A percentile compares a stretch with the other conserved stretches of the same genome.
phyloP scores from a whole-genome alignment of 805 yeast genomes.

The Wickerhamomyces silvicola region DNA sequence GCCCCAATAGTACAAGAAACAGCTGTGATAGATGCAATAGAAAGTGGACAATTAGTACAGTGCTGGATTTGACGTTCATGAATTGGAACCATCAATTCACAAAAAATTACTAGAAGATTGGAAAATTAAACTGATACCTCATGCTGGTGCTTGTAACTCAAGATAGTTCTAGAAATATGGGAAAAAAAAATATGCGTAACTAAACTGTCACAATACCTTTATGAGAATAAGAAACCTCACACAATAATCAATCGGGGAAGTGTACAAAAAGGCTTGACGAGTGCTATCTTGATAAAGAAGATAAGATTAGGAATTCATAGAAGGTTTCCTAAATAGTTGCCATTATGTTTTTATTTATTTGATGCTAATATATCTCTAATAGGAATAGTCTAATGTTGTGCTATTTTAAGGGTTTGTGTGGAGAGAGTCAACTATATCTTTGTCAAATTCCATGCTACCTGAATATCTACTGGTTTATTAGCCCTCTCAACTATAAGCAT shows the following conservation, averaged over 20 bases:
- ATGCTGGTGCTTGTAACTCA: conserved; percentile 30
- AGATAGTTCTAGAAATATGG: conserved; percentile 34
- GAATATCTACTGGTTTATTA: too few relatives aligned
- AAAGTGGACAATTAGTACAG: conserved; percentile 35
- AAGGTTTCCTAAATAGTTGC: too few relatives aligned
- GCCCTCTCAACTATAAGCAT: too few relatives aligned
- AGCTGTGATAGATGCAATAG: conserved; percentile 33
- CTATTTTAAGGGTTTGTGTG: too few relatives aligned
- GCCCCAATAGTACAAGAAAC: conserved; percentile 35
- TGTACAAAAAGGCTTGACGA: too few relatives aligned
- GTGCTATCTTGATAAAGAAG: too few relatives aligned
- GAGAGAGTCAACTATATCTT: too few relatives aligned
- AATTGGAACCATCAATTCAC: conserved; percentile 34
- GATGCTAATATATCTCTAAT: too few relatives aligned
- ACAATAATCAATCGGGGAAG: conserved; percentile 23
- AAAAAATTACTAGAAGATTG: conserved; percentile 27
- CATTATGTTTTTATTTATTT: too few relatives aligned
- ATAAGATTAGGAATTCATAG: too few relatives aligned
- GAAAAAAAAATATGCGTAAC: conserved; percentile 30
- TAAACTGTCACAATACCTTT: conserved; percentile 31
- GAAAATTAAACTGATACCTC: conserved; percentile 32
- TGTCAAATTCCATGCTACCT: too few relatives aligned
- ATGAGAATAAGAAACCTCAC: conserved; percentile 25
- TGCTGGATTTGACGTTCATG: conserved; percentile 38
- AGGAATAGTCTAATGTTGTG: too few relatives aligned